These are phyloP conservation scores for Hyparrhenia diplandra DNA, from an alignment of 176 grass and related monocot genomes.

Conservation along the genomic window DNA sequence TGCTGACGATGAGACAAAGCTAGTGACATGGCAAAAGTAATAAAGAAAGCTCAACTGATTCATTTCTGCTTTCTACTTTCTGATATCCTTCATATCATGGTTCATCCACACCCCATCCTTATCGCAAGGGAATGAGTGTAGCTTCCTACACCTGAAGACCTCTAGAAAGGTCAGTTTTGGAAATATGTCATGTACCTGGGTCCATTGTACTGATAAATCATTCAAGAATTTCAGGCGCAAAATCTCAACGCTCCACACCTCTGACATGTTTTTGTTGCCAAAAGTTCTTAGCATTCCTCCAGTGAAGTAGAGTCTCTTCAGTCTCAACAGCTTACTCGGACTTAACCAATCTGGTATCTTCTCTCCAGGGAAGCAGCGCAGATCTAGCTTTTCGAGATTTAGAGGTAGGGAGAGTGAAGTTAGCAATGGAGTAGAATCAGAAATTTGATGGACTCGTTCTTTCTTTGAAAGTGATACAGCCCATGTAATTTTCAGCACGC, in stretches of 20 bases:
- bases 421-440: background rate
- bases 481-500: constrained; percentile 58
- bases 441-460: background rate
- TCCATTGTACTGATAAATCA: constrained; percentile 39
- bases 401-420: constrained; percentile 19
- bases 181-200: constrained; percentile 29
- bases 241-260: constrained; percentile 36
- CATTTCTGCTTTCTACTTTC: background rate
- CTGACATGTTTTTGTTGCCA: background rate
- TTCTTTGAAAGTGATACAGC: constrained; percentile 29
- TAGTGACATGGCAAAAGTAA: background rate
- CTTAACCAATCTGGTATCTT: constrained; percentile 45
- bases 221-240: constrained; percentile 59
- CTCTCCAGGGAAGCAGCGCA: constrained; percentile 48
- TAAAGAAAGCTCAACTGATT: constrained; percentile 6
- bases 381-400: constrained; percentile 52
- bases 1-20: background rate
- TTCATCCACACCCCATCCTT: constrained; percentile 56
- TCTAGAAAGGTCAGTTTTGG: constrained; percentile 39
- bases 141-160: constrained; percentile 28
- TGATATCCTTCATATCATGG: background rate
- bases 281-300: constrained; percentile 56
- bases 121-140: constrained; percentile 44
- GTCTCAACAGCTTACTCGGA: constrained; percentile 15
- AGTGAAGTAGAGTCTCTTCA: constrained; percentile 63